These are phyloP conservation scores for Apiospora marii DNA, from an alignment of 2,329 filamentous ascomycete species.

Conservation along the genomic window DNA sequence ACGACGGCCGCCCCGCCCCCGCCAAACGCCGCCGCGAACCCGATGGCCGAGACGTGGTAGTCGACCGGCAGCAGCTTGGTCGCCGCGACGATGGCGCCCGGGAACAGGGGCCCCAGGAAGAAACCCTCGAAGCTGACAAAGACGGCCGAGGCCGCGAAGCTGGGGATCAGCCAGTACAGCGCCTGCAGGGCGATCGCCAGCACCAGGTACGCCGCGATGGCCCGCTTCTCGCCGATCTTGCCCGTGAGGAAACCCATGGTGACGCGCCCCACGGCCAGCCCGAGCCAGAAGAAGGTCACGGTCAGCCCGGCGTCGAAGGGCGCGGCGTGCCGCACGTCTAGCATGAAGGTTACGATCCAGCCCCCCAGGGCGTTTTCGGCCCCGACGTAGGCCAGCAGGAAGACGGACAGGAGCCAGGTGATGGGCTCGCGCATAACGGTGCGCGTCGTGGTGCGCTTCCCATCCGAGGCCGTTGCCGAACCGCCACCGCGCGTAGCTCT, in stretches of 20 bases:
- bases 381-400: conserved; percentile 80
- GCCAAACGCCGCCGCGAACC: conserved; percentile 80
- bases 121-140: conserved; percentile 78
- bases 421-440: conserved; percentile 56
- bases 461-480: conserved; percentile 22
- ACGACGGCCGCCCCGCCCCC: conserved; percentile 73
- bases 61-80: conserved; percentile 74
- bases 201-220: conserved; percentile 70
- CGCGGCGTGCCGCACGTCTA: conserved; percentile 72
- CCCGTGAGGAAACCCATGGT: conserved; percentile 78
- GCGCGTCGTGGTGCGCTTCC: conserved; percentile 55
- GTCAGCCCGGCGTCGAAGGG: conserved; percentile 77
- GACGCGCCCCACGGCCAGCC: conserved; percentile 75
- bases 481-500: conserved; percentile 41
- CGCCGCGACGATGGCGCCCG: conserved; percentile 73
- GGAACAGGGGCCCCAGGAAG: conserved; percentile 82
- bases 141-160: conserved; percentile 77
- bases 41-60: conserved; percentile 78
- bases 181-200: conserved; percentile 71
- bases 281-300: conserved; percentile 83
- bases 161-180: conserved; percentile 82
- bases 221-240: conserved; percentile 71
- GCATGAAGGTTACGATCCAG: conserved; percentile 88
- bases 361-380: conserved; percentile 78
- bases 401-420: conserved; percentile 75